Base-by-base conservation (phyloP, 83 land plant genomes). In the Diphasiastrum complanatum region DNA sequence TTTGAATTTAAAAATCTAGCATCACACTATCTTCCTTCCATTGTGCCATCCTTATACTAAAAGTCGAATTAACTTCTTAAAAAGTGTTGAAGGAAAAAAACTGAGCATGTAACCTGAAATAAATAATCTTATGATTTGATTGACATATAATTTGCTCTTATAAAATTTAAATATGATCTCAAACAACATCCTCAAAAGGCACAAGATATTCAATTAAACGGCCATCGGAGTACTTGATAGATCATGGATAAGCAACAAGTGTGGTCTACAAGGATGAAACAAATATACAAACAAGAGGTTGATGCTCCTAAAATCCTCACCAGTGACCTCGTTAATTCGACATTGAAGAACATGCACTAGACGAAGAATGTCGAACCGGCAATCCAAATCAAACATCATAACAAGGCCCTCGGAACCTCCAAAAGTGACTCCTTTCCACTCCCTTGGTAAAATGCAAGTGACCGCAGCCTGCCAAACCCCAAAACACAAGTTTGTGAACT, bases 351-450 rank as follows among this genome's bases (percentile, higher is more conserved):
- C 68, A 12, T 28, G 16, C 0, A 53, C 45, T 3, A 65, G 37
- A n/a, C 63, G 68, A 4, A 51, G 33, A 43, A 65, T 65, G 61
- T 65, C 68, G 41, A 65, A 65, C 22, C 31, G 45, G 26, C 68
- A 50, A 54, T 65, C 68, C 45, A 65, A 37, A 40, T 65, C 68
- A 37, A 65, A 16, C 68, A 65, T 65, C 61, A 65, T 22, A 1
- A 38, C 68, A 10, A 37, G 16, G 22, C 61, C 68, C 25, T 65
- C 61, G 24, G 60, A 36, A 19, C 68, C 68, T 56, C 68, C 68
- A 53, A 52, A 65, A 16, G 23, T 16, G 37, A 65, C 33, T 4
- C 60, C 68, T 12, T 65, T 31, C 16, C 20, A 53, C 23, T 53
- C 19, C 38, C 33, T 53, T 5, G 68, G 68, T 2, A 65, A 33